A percentile compares a stretch with the other conserved stretches of the same genome.
Conservation (phyloP, 257 asterid species). For the Thymus quinquecostatus region DNA sequence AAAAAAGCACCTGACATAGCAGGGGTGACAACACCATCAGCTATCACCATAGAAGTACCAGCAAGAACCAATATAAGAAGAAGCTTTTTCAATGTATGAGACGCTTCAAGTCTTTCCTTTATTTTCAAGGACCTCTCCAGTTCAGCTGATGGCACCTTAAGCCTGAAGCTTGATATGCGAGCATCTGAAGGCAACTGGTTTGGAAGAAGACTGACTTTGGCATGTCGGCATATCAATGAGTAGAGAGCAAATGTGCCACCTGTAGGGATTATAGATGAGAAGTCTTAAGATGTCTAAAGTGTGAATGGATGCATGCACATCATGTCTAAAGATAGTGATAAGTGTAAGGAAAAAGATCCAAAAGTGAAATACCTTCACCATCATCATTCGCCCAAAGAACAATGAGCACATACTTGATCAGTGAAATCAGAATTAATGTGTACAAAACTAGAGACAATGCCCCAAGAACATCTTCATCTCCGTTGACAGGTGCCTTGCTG, state of each 20-base stretch:
- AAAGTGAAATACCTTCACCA: constrained; percentile 81
- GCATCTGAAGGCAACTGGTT: constrained; percentile 91
- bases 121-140: constrained; percentile 94
- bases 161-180: constrained; percentile 92
- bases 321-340: neutral
- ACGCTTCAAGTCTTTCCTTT: constrained; percentile 91
- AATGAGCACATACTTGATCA: constrained; percentile 85
- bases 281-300: constrained; percentile 26
- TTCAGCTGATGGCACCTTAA: constrained; percentile 98
- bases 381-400: constrained; percentile 99
- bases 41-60: constrained; percentile 99
- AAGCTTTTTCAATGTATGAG: constrained; percentile 82
- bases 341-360: constrained; percentile 21
- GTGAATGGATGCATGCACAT: constrained; percentile 27
- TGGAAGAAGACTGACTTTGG: constrained; percentile 96
- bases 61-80: constrained; percentile 92
- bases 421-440: constrained; percentile 83
- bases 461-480: constrained; percentile 91
- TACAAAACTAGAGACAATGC: constrained; percentile 90
- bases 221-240: constrained; percentile 97
- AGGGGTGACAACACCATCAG: constrained; percentile 98
- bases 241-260: constrained; percentile 99
- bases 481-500: constrained; percentile 93
- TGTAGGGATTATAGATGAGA: constrained; percentile 48
- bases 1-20: constrained; percentile 89